phyloP scores from a whole-genome alignment of 2,329 filamentous ascomycete genomes.

The Lachnum nothofagi region DNA sequence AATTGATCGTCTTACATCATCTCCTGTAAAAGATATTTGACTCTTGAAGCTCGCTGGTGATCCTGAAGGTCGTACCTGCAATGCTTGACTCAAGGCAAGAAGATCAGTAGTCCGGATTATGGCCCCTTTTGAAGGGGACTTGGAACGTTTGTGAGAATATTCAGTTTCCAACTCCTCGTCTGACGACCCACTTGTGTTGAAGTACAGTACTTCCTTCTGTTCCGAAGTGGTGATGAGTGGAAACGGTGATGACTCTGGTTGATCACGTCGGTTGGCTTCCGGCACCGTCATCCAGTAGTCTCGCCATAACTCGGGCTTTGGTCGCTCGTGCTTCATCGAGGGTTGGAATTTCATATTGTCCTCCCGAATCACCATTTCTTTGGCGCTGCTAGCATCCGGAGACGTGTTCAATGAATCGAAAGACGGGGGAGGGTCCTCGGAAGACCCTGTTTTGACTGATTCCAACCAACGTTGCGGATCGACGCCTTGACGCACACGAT shows the following conservation, averaged over 20 bases:
- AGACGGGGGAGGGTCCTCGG: slow-evolving; percentile 15
- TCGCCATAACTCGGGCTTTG: slow-evolving; percentile 19
- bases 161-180: slow-evolving; percentile 20
- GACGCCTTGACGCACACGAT: slow-evolving; percentile 27
- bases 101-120: slow-evolving; percentile 27
- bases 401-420: slow-evolving; percentile 21
- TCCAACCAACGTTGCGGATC: slow-evolving; percentile 26
- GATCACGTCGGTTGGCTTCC: background rate
- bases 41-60: slow-evolving; percentile 22
- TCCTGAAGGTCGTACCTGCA: slow-evolving; percentile 14
- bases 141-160: slow-evolving; percentile 4
- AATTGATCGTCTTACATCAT: slow-evolving; percentile 17
- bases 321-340: slow-evolving; percentile 28
- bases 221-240: slow-evolving; percentile 17
- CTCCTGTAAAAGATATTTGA: slow-evolving; percentile 17
- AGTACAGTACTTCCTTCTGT: slow-evolving; percentile 14
- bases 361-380: slow-evolving; percentile 27
- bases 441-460: slow-evolving; percentile 13
- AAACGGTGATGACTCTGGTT: slow-evolving; percentile 9
- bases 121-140: slow-evolving; percentile 9
- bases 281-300: background rate
- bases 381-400: slow-evolving; percentile 19
- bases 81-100: slow-evolving; percentile 14
- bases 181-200: slow-evolving; percentile 21
- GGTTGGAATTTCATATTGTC: slow-evolving; percentile 32